Evolutionary conservation across 2,329 filamentous ascomycete species (phyloP), one percentile per base, ranked within the genome.

Genomic region (Trichoderma sp.): DNA sequence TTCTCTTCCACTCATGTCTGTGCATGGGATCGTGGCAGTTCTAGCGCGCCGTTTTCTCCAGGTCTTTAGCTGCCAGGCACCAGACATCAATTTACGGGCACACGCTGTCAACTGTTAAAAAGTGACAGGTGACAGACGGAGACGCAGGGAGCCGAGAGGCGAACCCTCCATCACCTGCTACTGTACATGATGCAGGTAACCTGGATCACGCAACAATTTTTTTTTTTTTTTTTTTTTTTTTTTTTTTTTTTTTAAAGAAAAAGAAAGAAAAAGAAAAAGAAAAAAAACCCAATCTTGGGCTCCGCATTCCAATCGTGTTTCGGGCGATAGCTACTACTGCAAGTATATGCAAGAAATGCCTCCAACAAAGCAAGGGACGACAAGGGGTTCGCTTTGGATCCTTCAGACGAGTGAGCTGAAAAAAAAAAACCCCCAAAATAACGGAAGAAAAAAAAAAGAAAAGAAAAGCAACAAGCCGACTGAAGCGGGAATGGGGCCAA

Each of bases 231-330:
- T n/a, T n/a, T n/a, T n/a, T n/a, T n/a, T n/a, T n/a, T n/a, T n/a
- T n/a, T n/a, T n/a, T n/a, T n/a, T n/a, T n/a, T n/a, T n/a, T n/a
- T n/a, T n/a, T n/a, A n/a, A n/a, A n/a, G n/a, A n/a, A n/a, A n/a
- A n/a, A n/a, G n/a, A n/a, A n/a, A n/a, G n/a, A n/a, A n/a, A n/a
- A 10, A 22, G 13, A 15, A 13, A 13, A 45, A 10, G n/a, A 35
- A 8, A n/a, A 63, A 53, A n/a, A 29, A 19, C 10, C 39, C 2
- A 10, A 53, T n/a, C 34, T 34, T 27, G 59, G 50, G 29, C 48
- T 63, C 59, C 59, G 59, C 59, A 63, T 63, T 63, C 59, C 45
- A 32, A 34, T 39, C 7, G 15, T 53, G 59, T 63, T 52, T 63
- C 59, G 29, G 35, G 52, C 52, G 12, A 54, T 17, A 32, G 35